A percentile compares a stretch with the other conserved stretches of the same genome.
Evolutionary conservation across 768 basidiomycete species (phyloP).

Genomic region (Fistulinella prunicolor): DNA sequence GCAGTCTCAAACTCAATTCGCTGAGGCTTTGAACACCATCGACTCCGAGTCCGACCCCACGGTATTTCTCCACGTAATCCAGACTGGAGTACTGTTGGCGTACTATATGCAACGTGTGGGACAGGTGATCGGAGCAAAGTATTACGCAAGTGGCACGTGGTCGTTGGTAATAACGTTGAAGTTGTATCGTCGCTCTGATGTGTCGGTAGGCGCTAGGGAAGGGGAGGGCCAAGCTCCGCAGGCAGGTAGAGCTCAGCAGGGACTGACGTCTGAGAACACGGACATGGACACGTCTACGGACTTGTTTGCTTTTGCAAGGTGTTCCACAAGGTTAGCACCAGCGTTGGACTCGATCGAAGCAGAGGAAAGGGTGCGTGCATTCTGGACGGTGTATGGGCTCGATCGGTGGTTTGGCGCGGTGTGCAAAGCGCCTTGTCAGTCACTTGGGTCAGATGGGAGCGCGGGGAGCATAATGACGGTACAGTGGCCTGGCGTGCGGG

Average conservation of each 20-base stretch:
- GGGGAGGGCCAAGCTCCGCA: constrained; percentile 2
- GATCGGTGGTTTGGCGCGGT: constrained; percentile 34
- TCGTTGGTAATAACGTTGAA: constrained; percentile 44
- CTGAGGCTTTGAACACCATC: constrained; percentile 42
- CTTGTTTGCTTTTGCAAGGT: constrained; percentile 9
- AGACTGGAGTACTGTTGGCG: constrained; percentile 61
- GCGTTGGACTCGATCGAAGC: constrained; percentile 33
- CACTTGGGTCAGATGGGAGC: constrained; percentile 24
- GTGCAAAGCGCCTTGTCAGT: constrained; percentile 18
- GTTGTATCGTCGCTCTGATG: constrained; percentile 37
- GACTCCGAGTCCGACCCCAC: constrained; percentile 31
- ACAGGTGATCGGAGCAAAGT: constrained; percentile 58
- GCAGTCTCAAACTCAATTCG: constrained; percentile 45
- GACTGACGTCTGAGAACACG: not conserved
- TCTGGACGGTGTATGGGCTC: constrained; percentile 36
- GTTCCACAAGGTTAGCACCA: constrained; percentile 25
- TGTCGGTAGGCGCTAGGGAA: not conserved
- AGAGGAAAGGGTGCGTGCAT: constrained; percentile 38
- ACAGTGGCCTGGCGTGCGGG: constrained; percentile 37
- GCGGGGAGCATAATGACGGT: constrained; percentile 35
- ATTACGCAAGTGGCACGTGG: constrained; percentile 48
- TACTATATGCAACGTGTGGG: constrained; percentile 64
- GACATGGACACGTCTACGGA: not conserved
- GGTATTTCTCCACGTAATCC: constrained; percentile 51
- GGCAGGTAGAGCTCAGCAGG: not conserved